Evolutionary conservation across 495 filamentous ascomycete genomes (phyloP).

Genomic region (Podospora conica): DNA sequence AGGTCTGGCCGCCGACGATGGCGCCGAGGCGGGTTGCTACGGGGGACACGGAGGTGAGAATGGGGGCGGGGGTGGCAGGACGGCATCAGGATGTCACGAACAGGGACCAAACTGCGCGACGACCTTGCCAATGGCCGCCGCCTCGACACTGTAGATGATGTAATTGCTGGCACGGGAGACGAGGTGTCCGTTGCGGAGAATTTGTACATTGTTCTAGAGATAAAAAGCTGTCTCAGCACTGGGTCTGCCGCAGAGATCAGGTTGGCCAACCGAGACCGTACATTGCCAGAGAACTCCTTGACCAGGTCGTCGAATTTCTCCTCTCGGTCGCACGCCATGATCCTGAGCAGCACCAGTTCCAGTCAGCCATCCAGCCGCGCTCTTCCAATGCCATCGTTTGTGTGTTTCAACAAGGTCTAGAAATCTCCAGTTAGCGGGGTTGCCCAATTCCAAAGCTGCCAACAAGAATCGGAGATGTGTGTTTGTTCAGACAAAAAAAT

Average conservation of each 20-base stretch:
- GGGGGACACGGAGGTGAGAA: conserved; percentile 14
- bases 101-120: conserved; percentile 85
- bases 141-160: conserved; percentile 97
- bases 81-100: conserved; percentile 44
- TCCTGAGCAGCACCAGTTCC: conserved; percentile 44
- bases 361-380: conserved; percentile 8
- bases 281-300: conserved; percentile 69
- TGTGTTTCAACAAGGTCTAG: not conserved
- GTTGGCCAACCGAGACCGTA: conserved; percentile 35
- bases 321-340: conserved; percentile 88
- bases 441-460: conserved; percentile 9
- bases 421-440: conserved; percentile 18
- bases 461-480: conserved; percentile 3
- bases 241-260: conserved; percentile 27
- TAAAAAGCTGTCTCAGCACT: conserved; percentile 49
- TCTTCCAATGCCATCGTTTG: conserved; percentile 9
- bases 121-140: conserved; percentile 76
- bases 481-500: conserved; percentile 71
- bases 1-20: conserved; percentile 95
- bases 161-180: conserved; percentile 93
- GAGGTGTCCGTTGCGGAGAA: conserved; percentile 86
- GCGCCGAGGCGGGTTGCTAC: conserved; percentile 87
- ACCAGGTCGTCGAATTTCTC: conserved; percentile 73
- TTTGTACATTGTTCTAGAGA: conserved; percentile 61
- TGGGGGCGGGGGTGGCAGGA: conserved; percentile 7